These are phyloP conservation scores for Catenaria anguillulae DNA, from an alignment of 371 early-diverging fungal species.

Conservation along the genomic window DNA sequence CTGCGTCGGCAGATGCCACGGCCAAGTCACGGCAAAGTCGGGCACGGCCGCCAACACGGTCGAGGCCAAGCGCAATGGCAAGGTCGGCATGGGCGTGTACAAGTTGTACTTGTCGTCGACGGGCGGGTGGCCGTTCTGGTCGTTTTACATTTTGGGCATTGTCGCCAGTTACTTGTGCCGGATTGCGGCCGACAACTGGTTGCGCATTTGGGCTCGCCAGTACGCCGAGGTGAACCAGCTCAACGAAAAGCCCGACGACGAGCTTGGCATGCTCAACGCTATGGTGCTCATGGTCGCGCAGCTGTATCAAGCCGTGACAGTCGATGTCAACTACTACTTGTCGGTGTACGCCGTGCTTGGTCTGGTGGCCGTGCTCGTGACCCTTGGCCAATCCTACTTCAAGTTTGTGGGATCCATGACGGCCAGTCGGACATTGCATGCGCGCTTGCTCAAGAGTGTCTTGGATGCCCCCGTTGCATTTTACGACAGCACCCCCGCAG, in stretches of 20 bases:
- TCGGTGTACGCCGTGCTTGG: slow-evolving; percentile 1
- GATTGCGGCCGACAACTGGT: slow-evolving; percentile 4
- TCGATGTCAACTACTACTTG: slow-evolving; percentile 3
- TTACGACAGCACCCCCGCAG: background rate
- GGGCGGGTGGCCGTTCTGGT: slow-evolving; percentile 4
- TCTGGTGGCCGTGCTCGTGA: background rate
- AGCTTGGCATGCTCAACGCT: background rate
- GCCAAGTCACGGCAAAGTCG: slow-evolving; percentile 17
- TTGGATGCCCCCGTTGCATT: background rate
- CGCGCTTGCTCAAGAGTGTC: background rate
- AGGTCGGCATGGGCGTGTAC: slow-evolving; percentile 12
- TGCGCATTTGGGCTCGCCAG: slow-evolving; percentile 1
- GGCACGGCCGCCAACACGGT: slow-evolving; percentile 18
- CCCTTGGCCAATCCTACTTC: background rate
- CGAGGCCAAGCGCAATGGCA: slow-evolving; percentile 15
- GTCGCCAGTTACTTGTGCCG: background rate
- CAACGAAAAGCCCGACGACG: background rate
- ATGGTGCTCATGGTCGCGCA: background rate
- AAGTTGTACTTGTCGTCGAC: slow-evolving; percentile 6
- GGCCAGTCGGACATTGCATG: background rate
- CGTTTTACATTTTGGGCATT: background rate
- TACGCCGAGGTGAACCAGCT: background rate
- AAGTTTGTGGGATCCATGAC: background rate
- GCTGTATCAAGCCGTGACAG: background rate
- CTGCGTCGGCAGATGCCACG: slow-evolving; percentile 20